Base-by-base conservation (phyloP, 2,329 filamentous ascomycete genomes). In the Leptographium flavum region DNA sequence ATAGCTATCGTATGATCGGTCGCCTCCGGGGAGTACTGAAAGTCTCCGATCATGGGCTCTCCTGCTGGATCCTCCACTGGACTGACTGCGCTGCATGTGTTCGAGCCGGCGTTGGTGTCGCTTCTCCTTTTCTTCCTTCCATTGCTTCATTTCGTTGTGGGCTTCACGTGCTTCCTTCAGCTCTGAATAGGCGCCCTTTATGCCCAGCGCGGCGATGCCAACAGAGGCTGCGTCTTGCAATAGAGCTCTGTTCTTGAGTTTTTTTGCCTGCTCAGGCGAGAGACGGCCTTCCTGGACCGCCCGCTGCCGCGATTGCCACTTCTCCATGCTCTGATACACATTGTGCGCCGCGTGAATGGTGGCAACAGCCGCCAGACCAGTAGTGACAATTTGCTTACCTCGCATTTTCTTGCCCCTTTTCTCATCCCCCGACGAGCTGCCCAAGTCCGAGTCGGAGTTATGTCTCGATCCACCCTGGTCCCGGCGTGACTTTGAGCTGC, bases 351-450 rank as follows among this genome's bases (percentile, higher is more conserved):
- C 74, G 58, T 77, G 73, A 53, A 78, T 74, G 53, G 72, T 76
- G 56, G 74, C 73, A 50, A 76, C 70, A 43, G 70, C 66, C 45
- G 74, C 74, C 46, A 77, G 61, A 39, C 71, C 73, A 8, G 71
- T 69, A 45, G 70, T 76, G 47, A 78, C 52, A 49, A 75, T 54
- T 65, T 76, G 73, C 69, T 77, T 76, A 74, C 73, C 72, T 73
- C 65, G 71, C 66, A 76, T 73, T 58, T 73, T 76, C 58, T 65
- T 70, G 32, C 65, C 65, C 49, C 63, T 63, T 58, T 66, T 74
- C 57, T 69, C 66, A 51, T 78, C 74, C 21, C 73, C 70, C 17
- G 72, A 69, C 50, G 74, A 76, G 59, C 76, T 71, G 42, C 73
- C 73, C 41, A 76, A 57, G 53, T 76, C 71, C 19, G 70, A 71